Base-by-base conservation (phyloP, 73 alveolate genomes). In the Paramecium sexaurelia region DNA sequence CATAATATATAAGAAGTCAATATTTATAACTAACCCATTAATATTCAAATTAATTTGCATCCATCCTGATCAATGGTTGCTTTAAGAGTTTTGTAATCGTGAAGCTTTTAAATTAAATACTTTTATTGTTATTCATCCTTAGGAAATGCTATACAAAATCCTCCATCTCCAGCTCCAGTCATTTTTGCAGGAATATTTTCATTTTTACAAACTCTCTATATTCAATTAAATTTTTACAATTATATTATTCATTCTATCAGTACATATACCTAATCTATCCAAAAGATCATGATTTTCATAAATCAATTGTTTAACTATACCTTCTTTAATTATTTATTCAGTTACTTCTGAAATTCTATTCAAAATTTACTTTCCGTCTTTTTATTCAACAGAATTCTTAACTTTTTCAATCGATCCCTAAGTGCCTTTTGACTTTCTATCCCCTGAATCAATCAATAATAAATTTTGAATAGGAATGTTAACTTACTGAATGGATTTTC, bases 101-200 rank as follows among this genome's bases (percentile, higher is more conserved):
- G 33, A 3, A 51, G 15, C 17, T 51, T 51, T 51, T 3, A 51
- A 6, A 0, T 8, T 17, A 51, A n/a, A 51, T 2, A 51, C 0
- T 51, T 20, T 6, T 26, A 51, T 71, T 35, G 2, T 33, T 71
- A 20, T 71, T 71, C 57, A 35, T 71, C 73, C 11, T 78, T 40
- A 11, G 27, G 75, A 78, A 78, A 78, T 13, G 89, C 89, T 36
- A 75, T 39, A 41, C 89, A 75, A 39, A 75, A 75, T 22, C 89
- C 90, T 9, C 90, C 75, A 78, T 78, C 90, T 41, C 90, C 90
- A 20, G 90, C 75, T 19, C 89, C 89, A 33, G 90, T 78, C 71
- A 78, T 78, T 45, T 78, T 78, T 24, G 75, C 40, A 29, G 90
- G 90, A 24, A 78, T 40, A 10, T 22, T 40, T 24, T 29, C n/a